Conservation (phyloP, 768 basidiomycete species). For the Hygrocybe coccinea region DNA sequence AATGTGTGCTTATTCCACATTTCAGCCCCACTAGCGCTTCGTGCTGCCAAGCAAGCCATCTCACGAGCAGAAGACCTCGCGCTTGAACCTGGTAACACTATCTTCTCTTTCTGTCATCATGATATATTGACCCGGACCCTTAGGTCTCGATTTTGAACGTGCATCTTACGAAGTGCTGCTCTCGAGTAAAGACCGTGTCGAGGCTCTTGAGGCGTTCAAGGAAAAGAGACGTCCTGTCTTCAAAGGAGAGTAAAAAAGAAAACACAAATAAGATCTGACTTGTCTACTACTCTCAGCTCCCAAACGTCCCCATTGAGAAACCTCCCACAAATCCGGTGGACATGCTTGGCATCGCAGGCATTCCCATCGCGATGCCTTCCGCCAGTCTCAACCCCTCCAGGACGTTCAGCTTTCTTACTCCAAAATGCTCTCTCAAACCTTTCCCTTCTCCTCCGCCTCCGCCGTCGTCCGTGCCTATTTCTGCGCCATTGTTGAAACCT, state of each 20-base stretch:
- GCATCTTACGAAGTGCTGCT: conserved; percentile 80
- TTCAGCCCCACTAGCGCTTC: conserved; percentile 76
- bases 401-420: conserved; percentile 60
- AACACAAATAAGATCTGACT: conserved; percentile 21
- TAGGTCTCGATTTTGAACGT: conserved; percentile 89
- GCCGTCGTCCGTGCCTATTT: conserved; percentile 38
- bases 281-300: conserved; percentile 33
- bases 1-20: not conserved
- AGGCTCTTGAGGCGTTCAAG: conserved; percentile 82
- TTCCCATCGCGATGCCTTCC: conserved; percentile 55
- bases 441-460: conserved; percentile 38
- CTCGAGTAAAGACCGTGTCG: conserved; percentile 66
- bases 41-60: conserved; percentile 85
- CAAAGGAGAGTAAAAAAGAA: conserved; percentile 75
- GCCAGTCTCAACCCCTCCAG: conserved; percentile 64
- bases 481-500: conserved; percentile 61
- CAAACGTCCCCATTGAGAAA: conserved; percentile 45
- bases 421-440: conserved; percentile 60
- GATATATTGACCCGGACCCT: not conserved
- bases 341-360: conserved; percentile 47
- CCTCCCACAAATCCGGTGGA: conserved; percentile 49
- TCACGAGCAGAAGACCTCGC: conserved; percentile 74
- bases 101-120: not conserved
- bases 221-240: conserved; percentile 79
- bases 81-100: conserved; percentile 60